These are phyloP conservation scores for Calendula officinalis DNA, from an alignment of 129 eudicot genomes.

Conservation along the genomic window DNA sequence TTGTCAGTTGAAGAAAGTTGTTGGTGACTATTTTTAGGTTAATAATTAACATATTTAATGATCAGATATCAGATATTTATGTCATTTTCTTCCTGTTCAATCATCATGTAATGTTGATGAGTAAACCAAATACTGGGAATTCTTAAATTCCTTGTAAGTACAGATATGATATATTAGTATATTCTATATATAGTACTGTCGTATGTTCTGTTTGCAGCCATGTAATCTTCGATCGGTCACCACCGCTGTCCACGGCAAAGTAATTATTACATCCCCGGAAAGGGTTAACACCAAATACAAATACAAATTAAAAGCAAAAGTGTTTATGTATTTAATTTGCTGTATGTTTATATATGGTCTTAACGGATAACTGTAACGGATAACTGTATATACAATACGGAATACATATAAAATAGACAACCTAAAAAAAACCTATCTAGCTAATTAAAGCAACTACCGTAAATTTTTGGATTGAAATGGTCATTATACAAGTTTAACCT, in stretches of 20 bases:
- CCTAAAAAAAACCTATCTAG: too few relatives aligned
- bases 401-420: too few relatives aligned
- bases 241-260: background rate
- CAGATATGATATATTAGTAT: constrained; percentile 1
- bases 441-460: too few relatives aligned
- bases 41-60: constrained; percentile 26
- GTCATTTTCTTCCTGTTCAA: background rate
- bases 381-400: too few relatives aligned
- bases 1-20: constrained; percentile 5
- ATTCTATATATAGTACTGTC: background rate
- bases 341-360: too few relatives aligned
- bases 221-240: background rate
- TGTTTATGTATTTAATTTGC: too few relatives aligned
- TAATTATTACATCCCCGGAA: too few relatives aligned
- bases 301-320: too few relatives aligned
- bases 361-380: too few relatives aligned
- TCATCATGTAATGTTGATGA: constrained; percentile 5
- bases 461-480: too few relatives aligned
- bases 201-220: background rate
- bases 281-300: too few relatives aligned
- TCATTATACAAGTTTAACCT: too few relatives aligned
- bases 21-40: constrained; percentile 22
- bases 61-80: constrained; percentile 19
- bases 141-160: constrained; percentile 10
- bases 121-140: constrained; percentile 30